Conservation (phyloP, 169 alveolate species). For the Plasmodium relictum region DNA sequence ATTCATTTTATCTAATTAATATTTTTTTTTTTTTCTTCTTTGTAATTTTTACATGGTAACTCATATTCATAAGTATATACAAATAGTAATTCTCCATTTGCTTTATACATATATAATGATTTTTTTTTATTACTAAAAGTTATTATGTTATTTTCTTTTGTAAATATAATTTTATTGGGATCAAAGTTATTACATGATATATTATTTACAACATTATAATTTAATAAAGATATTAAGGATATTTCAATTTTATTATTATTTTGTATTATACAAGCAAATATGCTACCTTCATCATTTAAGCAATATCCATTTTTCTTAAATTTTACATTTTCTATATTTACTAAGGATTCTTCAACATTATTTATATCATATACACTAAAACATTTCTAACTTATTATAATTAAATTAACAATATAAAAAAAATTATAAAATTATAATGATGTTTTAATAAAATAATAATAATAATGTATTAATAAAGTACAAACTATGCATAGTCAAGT, state of each 20-base stretch:
- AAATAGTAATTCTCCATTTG: constrained; percentile 28
- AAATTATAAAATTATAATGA: too few relatives aligned
- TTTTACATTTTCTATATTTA: constrained; percentile 39
- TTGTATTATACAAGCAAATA: constrained; percentile 34
- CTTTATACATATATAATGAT: constrained; percentile 31
- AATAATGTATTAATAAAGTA: too few relatives aligned
- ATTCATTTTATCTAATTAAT: neutral
- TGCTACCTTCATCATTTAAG: constrained; percentile 4
- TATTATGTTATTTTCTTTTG: constrained; percentile 1
- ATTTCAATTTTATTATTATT: constrained; percentile 18
- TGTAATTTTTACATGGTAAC: constrained; percentile 15
- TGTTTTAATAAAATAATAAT: too few relatives aligned
- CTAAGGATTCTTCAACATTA: constrained; percentile 12
- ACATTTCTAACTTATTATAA: constrained; percentile 3
- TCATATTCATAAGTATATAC: constrained; percentile 7
- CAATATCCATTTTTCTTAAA: constrained; percentile 34
- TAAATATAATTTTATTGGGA: constrained; percentile 25
- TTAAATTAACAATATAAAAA: too few relatives aligned
- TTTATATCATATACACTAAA: constrained; percentile 31
- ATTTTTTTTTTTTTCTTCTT: neutral
- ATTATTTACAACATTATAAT: constrained; percentile 7
- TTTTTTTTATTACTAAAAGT: constrained; percentile 21
- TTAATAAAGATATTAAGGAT: constrained; percentile 19
- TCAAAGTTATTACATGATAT: constrained; percentile 14
- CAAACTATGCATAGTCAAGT: too few relatives aligned